A percentile compares a stretch with the other conserved stretches of the same genome.
These are phyloP conservation scores for Orobanche coerulescens DNA, from an alignment of 257 asterid species.

Conservation along the genomic window DNA sequence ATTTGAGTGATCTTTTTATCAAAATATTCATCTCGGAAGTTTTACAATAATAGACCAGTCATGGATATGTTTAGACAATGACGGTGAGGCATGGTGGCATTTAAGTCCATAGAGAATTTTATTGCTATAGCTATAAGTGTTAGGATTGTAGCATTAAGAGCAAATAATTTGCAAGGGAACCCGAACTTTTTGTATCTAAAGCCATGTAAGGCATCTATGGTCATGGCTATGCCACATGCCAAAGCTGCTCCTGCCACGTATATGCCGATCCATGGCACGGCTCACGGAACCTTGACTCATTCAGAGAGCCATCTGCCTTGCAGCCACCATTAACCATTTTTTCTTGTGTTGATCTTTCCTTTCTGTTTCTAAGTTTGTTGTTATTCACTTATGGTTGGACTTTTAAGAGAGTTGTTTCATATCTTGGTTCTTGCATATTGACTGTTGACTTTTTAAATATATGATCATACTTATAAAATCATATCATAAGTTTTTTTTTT, in stretches of 20 bases:
- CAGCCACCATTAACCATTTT: constrained; percentile 50
- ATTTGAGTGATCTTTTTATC: too few species aligned
- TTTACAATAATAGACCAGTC: too few species aligned
- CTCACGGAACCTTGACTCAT: constrained; percentile 45
- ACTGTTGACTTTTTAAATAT: too few species aligned
- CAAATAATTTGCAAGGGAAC: constrained; percentile 74
- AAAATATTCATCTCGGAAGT: too few species aligned
- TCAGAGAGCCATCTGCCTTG: constrained; percentile 34
- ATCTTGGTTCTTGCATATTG: too few species aligned
- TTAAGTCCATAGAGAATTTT: constrained; percentile 70
- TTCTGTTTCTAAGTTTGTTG: too few species aligned
- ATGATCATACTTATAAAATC: too few species aligned
- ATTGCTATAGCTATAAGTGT: constrained; percentile 57
- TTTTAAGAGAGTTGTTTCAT: too few species aligned
- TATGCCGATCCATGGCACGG: constrained; percentile 70
- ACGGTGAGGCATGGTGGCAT: constrained; percentile 66
- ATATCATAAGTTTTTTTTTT: too few species aligned
- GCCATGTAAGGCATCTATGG: constrained; percentile 40
- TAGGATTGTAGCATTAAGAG: constrained; percentile 75
- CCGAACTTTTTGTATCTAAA: constrained; percentile 36
- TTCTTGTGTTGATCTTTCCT: too few species aligned
- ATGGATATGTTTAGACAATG: too few species aligned
- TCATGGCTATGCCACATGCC: constrained; percentile 53
- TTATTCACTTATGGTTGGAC: too few species aligned
- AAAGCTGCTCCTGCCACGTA: constrained; percentile 63